Percentiles rank a stretch among this genome's conserved stretches.
These are phyloP conservation scores for Cutaneotrichosporon cutaneum DNA, from an alignment of 1,284 basidiomycete species.

Conservation along the genomic window DNA sequence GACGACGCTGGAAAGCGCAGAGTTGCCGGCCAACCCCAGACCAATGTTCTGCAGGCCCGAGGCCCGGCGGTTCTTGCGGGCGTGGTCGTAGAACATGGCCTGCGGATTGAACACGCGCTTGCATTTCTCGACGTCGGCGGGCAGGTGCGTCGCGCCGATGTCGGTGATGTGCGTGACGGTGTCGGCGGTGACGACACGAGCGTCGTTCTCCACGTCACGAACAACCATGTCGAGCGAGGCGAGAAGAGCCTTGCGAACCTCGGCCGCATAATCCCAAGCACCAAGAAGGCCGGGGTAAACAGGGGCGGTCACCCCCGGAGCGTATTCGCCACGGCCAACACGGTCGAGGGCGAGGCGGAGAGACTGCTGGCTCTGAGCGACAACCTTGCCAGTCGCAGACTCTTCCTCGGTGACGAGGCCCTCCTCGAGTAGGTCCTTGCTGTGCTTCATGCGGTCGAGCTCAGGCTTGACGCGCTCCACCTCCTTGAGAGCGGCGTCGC, in stretches of 20 bases:
- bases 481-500: constrained; percentile 70
- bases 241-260: constrained; percentile 74
- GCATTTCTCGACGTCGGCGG: constrained; percentile 73
- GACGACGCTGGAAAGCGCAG: constrained; percentile 49
- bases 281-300: constrained; percentile 82
- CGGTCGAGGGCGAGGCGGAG: constrained; percentile 73
- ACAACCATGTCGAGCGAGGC: constrained; percentile 80
- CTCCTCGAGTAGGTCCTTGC: constrained; percentile 72
- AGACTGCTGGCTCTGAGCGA: constrained; percentile 61
- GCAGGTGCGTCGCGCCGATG: constrained; percentile 76
- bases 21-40: constrained; percentile 45
- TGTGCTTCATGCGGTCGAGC: constrained; percentile 78
- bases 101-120: constrained; percentile 87
- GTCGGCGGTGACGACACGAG: constrained; percentile 66
- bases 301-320: constrained; percentile 60
- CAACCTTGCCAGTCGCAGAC: constrained; percentile 62
- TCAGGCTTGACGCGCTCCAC: constrained; percentile 74
- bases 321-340: constrained; percentile 70
- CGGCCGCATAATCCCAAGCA: constrained; percentile 84
- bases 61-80: constrained; percentile 58
- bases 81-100: constrained; percentile 75
- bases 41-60: constrained; percentile 45
- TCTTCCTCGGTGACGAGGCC: constrained; percentile 80
- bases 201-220: constrained; percentile 77
- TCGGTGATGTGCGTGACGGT: constrained; percentile 70